Evolutionary conservation across 768 basidiomycete genomes (phyloP).

Genomic region (Sarcodon aspratus): DNA sequence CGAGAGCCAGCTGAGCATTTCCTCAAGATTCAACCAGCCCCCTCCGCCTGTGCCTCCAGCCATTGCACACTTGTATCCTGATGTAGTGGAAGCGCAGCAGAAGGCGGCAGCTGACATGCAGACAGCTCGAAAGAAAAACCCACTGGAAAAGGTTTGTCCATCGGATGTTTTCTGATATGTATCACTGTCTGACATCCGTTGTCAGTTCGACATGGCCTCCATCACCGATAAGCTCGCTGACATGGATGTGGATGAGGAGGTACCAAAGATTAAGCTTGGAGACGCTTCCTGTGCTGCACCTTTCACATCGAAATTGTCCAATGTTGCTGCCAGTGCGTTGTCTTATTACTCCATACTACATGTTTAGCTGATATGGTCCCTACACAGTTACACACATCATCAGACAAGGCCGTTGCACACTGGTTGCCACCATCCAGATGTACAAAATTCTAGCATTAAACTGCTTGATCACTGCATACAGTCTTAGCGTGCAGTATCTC

Average conservation of each 20-base stretch:
- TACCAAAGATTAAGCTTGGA: constrained; percentile 98
- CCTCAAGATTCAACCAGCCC: constrained; percentile 81
- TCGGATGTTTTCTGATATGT: not conserved
- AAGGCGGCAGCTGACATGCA: constrained; percentile 57
- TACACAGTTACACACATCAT: constrained; percentile 92
- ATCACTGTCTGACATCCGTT: constrained; percentile 12
- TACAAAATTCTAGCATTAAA: constrained; percentile 98
- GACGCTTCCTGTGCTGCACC: constrained; percentile 98
- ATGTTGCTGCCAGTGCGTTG: constrained; percentile 86
- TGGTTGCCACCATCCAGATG: constrained; percentile 99
- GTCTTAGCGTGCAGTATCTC: constrained; percentile 91
- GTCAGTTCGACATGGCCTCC: constrained; percentile 61
- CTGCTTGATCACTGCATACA: constrained; percentile 98
- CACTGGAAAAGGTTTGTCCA: constrained; percentile 73
- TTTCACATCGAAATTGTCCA: constrained; percentile 96
- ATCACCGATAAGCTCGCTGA: constrained; percentile 84
- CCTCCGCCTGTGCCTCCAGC: constrained; percentile 89
- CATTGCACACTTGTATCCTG: constrained; percentile 81
- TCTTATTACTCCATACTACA: not conserved
- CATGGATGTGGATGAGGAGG: constrained; percentile 90
- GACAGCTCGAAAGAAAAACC: constrained; percentile 66
- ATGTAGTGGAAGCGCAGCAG: constrained; percentile 84
- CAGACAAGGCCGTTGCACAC: constrained; percentile 94
- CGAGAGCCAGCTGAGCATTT: constrained; percentile 88
- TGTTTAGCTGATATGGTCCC: not conserved